Evolutionary conservation across 148 eudicot genomes (phyloP).

Genomic region (Vaccinium myrtillus): DNA sequence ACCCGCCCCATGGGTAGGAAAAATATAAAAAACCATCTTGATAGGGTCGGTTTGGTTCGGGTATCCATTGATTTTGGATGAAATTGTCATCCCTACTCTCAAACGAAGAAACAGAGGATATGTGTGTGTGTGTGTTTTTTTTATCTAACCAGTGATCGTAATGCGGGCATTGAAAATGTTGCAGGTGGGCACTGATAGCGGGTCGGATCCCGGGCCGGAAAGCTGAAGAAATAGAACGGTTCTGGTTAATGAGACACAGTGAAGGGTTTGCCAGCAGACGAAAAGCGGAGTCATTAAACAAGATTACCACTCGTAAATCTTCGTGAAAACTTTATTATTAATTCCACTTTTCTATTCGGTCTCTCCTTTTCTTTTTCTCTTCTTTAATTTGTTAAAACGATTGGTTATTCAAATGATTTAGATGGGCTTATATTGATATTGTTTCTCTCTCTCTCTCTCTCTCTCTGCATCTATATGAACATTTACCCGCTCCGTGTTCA

Average conservation of each 20-base stretch:
- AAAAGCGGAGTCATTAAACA: neutral
- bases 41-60: no score
- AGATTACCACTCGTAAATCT: neutral
- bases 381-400: neutral
- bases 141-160: no score
- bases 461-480: neutral
- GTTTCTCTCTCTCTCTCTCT: neutral
- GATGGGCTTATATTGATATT: neutral
- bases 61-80: no score
- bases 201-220: slow-evolving; percentile 52
- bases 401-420: neutral
- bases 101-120: neutral
- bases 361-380: neutral
- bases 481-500: no score
- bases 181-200: slow-evolving; percentile 52
- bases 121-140: no score
- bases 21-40: no score
- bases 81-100: no score
- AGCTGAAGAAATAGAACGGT: slow-evolving; percentile 54
- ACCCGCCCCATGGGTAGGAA: no score
- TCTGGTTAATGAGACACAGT: slow-evolving; percentile 43
- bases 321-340: neutral
- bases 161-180: neutral
- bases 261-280: slow-evolving; percentile 24
- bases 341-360: neutral